Base-by-base conservation (phyloP, 441 rosid genomes). In the Populus hybrid region DNA sequence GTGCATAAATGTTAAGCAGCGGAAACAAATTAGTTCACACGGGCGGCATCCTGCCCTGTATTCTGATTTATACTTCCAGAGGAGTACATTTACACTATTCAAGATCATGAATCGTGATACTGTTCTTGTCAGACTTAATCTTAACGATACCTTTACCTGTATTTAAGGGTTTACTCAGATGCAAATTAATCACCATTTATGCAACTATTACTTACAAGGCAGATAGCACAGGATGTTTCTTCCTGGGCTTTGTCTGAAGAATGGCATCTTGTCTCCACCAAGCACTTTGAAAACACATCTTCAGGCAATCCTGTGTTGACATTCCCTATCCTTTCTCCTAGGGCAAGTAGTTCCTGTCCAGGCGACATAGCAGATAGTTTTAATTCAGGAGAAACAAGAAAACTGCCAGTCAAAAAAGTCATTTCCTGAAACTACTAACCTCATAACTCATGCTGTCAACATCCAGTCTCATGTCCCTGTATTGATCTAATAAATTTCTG, bases 391-490 rank as follows among this genome's bases (percentile, higher is more conserved):
- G 4, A n/a, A 40, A 18, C 14, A 32, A 23, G 26, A 64, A 8
- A 65, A 24, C 36, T 34, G 34, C 12, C 9, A 16, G 57, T 40
- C 53, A 26, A 73, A 53, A 26, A 35, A 12, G 67, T 14, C 68
- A 26, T 38, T 21, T 64, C 57, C 28, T 46, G 73, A 77, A 24
- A 40, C 75, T 38, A 73, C 30, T 24, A 67, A 91, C 98, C 97
- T 94, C 97, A 26, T 94, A 94, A 73, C 83, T 82, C 96, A 92
- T 91, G 88, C 82, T 82, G 83, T 94, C 98, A 68, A 88, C 77
- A 85, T 94, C 94, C 16, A 92, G 88, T 81, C 94, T 94, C 96
- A 94, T 84, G 77, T 92, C 98, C 79, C 92, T 79, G 78, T 94
- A 91, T 80, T 90, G 91, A 85, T 94, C 95, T 66, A 79, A 24